A percentile compares a stretch with the other conserved stretches of the same genome.
Evolutionary conservation across 140 eudicot species (phyloP).

Genomic region (Senecio squalidus): DNA sequence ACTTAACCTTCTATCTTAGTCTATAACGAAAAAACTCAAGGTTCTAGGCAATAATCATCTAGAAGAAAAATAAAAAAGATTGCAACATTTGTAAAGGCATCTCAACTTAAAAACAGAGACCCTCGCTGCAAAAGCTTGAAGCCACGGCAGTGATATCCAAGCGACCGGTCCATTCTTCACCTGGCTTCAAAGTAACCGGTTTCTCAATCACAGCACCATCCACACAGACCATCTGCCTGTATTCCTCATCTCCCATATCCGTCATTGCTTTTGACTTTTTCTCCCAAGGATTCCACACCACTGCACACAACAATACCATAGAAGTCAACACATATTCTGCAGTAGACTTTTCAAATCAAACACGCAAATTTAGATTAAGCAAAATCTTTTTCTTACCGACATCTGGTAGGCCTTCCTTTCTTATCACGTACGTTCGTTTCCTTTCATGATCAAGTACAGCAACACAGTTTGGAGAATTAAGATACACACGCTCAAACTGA

Average conservation of each 20-base stretch:
- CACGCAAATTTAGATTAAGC: neutral
- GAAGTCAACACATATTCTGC: neutral
- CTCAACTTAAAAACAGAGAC: constrained; percentile 12
- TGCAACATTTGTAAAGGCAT: neutral
- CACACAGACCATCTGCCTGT: constrained; percentile 85
- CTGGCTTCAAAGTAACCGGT: constrained; percentile 77
- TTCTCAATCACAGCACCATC: constrained; percentile 60
- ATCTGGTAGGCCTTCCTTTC: constrained; percentile 87
- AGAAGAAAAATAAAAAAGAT: neutral
- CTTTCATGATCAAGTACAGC: constrained; percentile 88
- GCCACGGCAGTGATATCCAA: constrained; percentile 7
- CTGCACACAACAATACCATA: constrained; percentile 23
- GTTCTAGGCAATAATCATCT: neutral
- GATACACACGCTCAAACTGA: constrained; percentile 85
- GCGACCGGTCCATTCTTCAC: constrained; percentile 81
- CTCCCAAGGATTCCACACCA: constrained; percentile 99
- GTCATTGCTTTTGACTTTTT: constrained; percentile 56
- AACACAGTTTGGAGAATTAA: constrained; percentile 58
- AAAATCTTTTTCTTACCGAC: constrained; percentile 58
- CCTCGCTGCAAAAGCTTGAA: constrained; percentile 8
- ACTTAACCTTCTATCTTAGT: neutral
- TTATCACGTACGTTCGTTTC: constrained; percentile 60
- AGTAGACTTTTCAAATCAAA: constrained; percentile 8
- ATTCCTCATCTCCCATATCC: constrained; percentile 81
- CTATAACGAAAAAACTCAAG: neutral